phyloP scores from a whole-genome alignment of 768 basidiomycete species.

The Lactarius psammicola region DNA sequence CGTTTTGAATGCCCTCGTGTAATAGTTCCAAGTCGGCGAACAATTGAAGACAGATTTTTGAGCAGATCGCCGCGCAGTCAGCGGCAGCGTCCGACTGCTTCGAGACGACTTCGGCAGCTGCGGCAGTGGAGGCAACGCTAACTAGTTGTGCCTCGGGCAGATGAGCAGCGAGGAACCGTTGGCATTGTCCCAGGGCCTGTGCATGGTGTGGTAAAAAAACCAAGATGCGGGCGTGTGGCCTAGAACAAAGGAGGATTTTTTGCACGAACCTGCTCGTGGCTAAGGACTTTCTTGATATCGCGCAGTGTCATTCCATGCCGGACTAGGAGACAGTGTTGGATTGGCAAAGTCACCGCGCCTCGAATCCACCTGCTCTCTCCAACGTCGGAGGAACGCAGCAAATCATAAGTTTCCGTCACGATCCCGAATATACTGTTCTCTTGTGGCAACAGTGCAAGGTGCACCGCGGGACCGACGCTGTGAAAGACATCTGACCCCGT shows the following conservation, averaged over 20 bases:
- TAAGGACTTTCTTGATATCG: constrained; percentile 59
- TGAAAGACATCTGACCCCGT: constrained; percentile 56
- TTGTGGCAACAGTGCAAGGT: constrained; percentile 70
- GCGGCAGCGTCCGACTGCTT: constrained; percentile 41
- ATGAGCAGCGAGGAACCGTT: constrained; percentile 51
- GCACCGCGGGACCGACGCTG: constrained; percentile 44
- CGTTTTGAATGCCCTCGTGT: constrained; percentile 62
- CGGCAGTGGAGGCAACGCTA: constrained; percentile 69
- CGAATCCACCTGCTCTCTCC: constrained; percentile 50
- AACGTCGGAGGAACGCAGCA: constrained; percentile 45
- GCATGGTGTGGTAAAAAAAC: background rate
- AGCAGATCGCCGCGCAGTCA: constrained; percentile 72
- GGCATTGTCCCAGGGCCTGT: constrained; percentile 82
- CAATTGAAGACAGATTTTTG: constrained; percentile 56
- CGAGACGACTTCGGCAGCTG: constrained; percentile 54
- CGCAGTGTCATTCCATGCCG: constrained; percentile 53
- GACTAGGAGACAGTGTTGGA: constrained; percentile 71
- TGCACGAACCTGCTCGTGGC: constrained; percentile 72
- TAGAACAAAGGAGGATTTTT: too few relatives aligned
- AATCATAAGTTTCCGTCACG: constrained; percentile 74
- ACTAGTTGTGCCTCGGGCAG: constrained; percentile 53
- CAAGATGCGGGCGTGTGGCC: background rate
- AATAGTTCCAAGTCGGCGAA: constrained; percentile 65
- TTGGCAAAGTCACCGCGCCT: constrained; percentile 56
- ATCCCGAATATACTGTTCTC: constrained; percentile 76